Evolutionary conservation across 495 filamentous ascomycete species (phyloP), one percentile per base, ranked within the genome.

Genomic region (Trichoderma parareesei): DNA sequence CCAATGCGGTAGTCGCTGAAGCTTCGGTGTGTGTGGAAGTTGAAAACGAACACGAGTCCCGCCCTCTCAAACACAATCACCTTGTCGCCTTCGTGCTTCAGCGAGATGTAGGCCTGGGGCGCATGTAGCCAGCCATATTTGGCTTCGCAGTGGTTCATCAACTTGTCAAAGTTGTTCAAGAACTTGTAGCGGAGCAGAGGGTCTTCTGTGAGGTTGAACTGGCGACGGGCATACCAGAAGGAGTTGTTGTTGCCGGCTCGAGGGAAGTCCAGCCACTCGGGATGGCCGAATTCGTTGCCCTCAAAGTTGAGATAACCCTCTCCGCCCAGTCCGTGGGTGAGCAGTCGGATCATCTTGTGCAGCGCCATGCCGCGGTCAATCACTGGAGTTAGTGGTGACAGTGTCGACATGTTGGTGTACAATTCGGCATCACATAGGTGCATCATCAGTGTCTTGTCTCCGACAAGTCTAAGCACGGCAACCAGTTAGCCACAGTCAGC

Each of bases 261-360:
- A 11, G 94, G 94, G 77, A 98, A 98, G 74, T 98, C 94, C 64
- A 98, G 91, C 94, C 94, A 98, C 79, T 98, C 94, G 0, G 94
- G 94, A 75, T 98, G 94, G 1, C 94, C 94, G 75, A 98, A 98
- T 75, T 98, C 94, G 76, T 98, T 98, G 66, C 93, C 94, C 76
- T 96, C 92, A 71, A 98, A 98, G 78, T 97, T 98, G 63, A 98
- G 91, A 71, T 95, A 98, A 46, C 93, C 94, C 76, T 98, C 94
- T 67, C 94, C 94, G 61, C 95, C 94, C n/a, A 98, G 85, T 40
- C 80, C 85, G 76, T 98, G 95, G 33, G 94, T 98, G 64, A 98
- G 78, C 8, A 98, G 85, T 16, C 94, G 89, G 73, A 98, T 96
- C 87, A 98, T 88, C 79, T 98, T 98, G 84, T 98, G 94, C 37